phyloP scores from a whole-genome alignment of 495 filamentous ascomycete genomes.

The Xylaria cubensis region DNA sequence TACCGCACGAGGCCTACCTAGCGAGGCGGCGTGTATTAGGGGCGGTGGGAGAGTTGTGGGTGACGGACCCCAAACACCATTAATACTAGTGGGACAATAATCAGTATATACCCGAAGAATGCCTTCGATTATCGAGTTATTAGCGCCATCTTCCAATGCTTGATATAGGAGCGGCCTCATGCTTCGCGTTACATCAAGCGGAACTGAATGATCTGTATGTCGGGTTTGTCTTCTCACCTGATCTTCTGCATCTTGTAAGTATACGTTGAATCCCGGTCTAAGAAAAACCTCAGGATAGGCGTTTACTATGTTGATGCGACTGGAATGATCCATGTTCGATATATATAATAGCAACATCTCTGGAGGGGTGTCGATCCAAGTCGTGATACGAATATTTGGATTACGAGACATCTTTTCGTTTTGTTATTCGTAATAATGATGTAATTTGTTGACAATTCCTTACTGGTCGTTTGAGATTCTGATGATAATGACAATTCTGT shows the following conservation, averaged over 20 bases:
- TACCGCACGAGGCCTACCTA: background rate
- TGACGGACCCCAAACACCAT: constrained; percentile 1
- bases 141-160: background rate
- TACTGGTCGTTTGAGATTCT: background rate
- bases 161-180: background rate
- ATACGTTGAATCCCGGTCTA: background rate
- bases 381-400: background rate
- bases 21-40: background rate
- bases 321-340: background rate
- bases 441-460: background rate
- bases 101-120: background rate
- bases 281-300: constrained; percentile 9
- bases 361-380: background rate
- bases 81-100: background rate
- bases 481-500: background rate
- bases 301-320: background rate
- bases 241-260: background rate
- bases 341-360: background rate
- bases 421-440: background rate
- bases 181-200: background rate
- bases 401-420: constrained; percentile 6
- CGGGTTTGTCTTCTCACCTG: background rate
- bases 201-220: background rate
- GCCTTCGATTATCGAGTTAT: background rate
- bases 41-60: background rate